These are phyloP conservation scores for Sugiyamaella marilandica DNA, from an alignment of 805 yeast species.

Conservation along the genomic window DNA sequence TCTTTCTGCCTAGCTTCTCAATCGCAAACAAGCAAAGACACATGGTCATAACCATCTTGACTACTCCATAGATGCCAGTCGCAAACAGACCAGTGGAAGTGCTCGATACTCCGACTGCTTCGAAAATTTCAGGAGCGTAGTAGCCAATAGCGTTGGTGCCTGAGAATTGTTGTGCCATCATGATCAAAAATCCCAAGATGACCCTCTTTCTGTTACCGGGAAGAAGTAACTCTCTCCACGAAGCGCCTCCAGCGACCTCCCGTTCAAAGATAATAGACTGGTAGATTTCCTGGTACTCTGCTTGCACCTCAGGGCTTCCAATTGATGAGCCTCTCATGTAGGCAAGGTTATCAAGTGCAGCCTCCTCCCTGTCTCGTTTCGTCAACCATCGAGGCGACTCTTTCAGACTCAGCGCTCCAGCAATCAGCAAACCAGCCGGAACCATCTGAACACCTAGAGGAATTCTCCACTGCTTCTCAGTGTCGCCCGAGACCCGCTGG, in stretches of 20 bases:
- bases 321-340: conserved; percentile 43
- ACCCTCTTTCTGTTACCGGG: conserved; percentile 12
- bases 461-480: conserved; percentile 43
- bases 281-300: conserved; percentile 48
- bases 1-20: conserved; percentile 26
- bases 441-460: conserved; percentile 66
- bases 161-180: conserved; percentile 31
- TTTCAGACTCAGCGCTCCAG: conserved; percentile 37
- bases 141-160: conserved; percentile 35
- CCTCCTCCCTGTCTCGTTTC: conserved; percentile 46
- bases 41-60: conserved; percentile 32
- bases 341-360: conserved; percentile 38
- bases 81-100: conserved; percentile 44
- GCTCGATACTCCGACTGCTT: conserved; percentile 46
- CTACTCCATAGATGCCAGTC: conserved; percentile 50
- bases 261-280: conserved; percentile 42
- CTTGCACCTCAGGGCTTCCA: conserved; percentile 47
- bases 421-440: conserved; percentile 44
- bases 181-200: conserved; percentile 24
- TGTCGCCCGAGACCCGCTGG: conserved; percentile 36
- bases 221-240: conserved; percentile 13
- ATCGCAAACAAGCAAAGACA: conserved; percentile 22
- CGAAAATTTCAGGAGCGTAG: conserved; percentile 50
- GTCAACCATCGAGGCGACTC: conserved; percentile 45
- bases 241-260: conserved; percentile 26